These are phyloP conservation scores for Agrostemma githago DNA, from an alignment of 148 eudicot genomes.

Conservation along the genomic window DNA sequence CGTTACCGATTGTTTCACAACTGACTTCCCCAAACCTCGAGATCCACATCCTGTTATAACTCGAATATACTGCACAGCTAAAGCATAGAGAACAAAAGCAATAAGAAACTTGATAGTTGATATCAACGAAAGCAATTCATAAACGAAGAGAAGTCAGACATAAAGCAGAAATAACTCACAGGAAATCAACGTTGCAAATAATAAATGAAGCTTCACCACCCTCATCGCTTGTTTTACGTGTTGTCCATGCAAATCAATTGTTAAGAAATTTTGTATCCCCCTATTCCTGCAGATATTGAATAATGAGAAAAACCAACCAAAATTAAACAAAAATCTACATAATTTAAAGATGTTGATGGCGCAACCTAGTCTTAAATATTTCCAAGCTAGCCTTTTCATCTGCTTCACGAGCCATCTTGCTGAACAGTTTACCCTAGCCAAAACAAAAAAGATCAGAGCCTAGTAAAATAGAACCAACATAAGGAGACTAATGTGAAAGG, in stretches of 20 bases:
- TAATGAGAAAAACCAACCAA: background rate
- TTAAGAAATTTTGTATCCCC: conserved; percentile 64
- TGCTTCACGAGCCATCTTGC: conserved; percentile 71
- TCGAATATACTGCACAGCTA: conserved; percentile 79
- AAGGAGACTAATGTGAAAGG: background rate
- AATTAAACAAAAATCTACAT: background rate
- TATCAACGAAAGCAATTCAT: background rate
- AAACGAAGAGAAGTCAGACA: background rate
- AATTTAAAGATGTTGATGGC: background rate
- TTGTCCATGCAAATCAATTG: conserved; percentile 98
- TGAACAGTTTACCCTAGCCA: conserved; percentile 56
- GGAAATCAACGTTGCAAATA: conserved; percentile 80
- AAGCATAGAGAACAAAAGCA: conserved; percentile 16
- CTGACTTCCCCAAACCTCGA: conserved; percentile 80
- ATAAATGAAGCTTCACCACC: conserved; percentile 88
- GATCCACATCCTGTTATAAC: conserved; percentile 96
- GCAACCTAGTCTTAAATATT: conserved; percentile 83
- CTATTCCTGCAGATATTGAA: conserved; percentile 57
- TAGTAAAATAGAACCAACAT: background rate
- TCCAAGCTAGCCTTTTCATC: conserved; percentile 95
- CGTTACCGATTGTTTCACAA: conserved; percentile 81
- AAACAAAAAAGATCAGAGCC: conserved; percentile 5
- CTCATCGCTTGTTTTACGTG: conserved; percentile 89
- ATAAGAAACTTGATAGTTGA: background rate
- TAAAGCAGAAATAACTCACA: conserved; percentile 47